Base-by-base conservation (phyloP, 2,329 filamentous ascomycete genomes). In the Calonectria leucothoes region DNA sequence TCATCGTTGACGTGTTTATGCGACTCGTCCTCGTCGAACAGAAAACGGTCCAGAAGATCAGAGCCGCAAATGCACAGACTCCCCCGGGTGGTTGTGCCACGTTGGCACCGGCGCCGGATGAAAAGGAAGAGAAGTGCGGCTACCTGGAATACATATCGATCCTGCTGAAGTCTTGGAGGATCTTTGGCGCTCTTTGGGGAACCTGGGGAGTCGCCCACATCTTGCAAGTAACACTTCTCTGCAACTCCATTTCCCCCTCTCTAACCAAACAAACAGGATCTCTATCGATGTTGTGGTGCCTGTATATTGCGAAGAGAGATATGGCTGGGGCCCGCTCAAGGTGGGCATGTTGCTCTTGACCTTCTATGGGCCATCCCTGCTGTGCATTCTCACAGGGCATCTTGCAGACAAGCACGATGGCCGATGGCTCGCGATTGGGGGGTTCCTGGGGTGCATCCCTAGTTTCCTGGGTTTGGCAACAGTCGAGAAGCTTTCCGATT, bases 171-270 rank as follows among this genome's bases (percentile, higher is more conserved):
- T 76, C 75, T 15, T 76, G 71, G 71, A 70, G 75, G 27, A 64
- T 76, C 27, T 23, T 67, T 7, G 73, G 69, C 35, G 69, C 71
- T 6, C 42, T 76, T n/a, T 20, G 66, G 25, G 73, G 71, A 17
- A 75, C 73, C 6, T 75, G 70, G 73, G 75, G 64, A 2, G 45
- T 61, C n/a, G 57, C 75, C 25, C 73, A 76, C n/a, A 61, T 75
- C n/a, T 25, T 75, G 73, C 67, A 71, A 72, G 75, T 49, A 27
- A 27, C 17, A n/a, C 35, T 15, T 17, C 20, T 14, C 6, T 8
- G 17, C 25, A 15, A 12, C 10, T 25, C 25, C 20, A 12, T 14
- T 25, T 4, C 17, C 10, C 20, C 37, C 2, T 39, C 42, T 2
- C 51, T 74, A 52, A 76, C 33, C 15, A 23, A 7, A n/a, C n/a